Evolutionary conservation across 2,329 filamentous ascomycete species (phyloP), one percentile per base, ranked within the genome.

Genomic region (Myriosclerotinia curreyana): DNA sequence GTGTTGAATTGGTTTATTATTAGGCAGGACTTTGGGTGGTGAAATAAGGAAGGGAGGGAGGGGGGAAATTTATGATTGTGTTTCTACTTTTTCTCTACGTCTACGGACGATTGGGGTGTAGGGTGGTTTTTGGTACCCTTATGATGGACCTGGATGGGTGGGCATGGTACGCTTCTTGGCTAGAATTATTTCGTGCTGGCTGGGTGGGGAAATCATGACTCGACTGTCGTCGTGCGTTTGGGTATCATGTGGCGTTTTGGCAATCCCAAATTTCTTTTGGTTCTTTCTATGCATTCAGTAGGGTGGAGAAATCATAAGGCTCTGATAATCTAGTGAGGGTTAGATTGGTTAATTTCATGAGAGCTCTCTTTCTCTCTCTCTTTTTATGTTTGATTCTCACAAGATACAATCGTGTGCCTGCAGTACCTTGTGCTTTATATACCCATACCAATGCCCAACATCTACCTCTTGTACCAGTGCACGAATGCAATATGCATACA

Each of bases 221-320:
- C 17, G 14, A 48, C n/a, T 48, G 55, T 25, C 55, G 31, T 59
- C 31, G 42, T 59, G 31, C 55, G 31, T 48, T 17, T 59, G 42
- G 55, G 55, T 48, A 59, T 34, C 20, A 59, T 48, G 42, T 48
- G 55, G 55, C 28, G 42, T 48, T 59, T 36, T 36, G 15, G 55
- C 31, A 31, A 48, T 20, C 20, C 34, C 22, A 17, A 36, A 72
- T 82, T 8, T 77, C 82, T 20, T 36, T 36, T 22, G 17, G 11
- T 36, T 59, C 20, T 4, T 25, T 48, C 28, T 46, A 46, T 58
- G 25, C 42, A 20, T 48, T 54, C 31, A 17, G 31, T 38, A 22
- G 14, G 42, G 5, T 22, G 15, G 28, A 15, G 51, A 36, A 36
- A 48, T 36, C 42, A 48, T 36, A 36, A 36, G 31, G 14, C 42